Base-by-base conservation (phyloP, 495 filamentous ascomycete species). In the Hapsidospora chrysogenum region DNA sequence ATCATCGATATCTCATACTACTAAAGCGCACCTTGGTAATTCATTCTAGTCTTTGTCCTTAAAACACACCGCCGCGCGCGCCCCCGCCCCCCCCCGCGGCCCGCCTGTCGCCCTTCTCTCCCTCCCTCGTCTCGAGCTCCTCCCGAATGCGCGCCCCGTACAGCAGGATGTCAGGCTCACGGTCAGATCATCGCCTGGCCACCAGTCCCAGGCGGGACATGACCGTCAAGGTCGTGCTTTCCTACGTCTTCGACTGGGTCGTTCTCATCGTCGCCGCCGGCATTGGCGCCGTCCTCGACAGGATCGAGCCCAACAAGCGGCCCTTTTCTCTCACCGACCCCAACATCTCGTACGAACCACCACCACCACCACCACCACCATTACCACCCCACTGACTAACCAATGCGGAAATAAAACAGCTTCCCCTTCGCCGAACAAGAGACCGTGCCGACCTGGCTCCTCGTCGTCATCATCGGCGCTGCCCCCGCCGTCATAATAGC, bases 391-490 rank as follows among this genome's bases (percentile, higher is more conserved):
- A 54, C 34, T 63, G 51, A 51, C 20, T n/a, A n/a, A n/a, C n/a
- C n/a, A n/a, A n/a, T n/a, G n/a, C n/a, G n/a, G n/a, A n/a, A n/a
- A n/a, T n/a, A n/a, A n/a, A n/a, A n/a, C n/a, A 66, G 62, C 19
- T 92, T 85, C 40, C 83, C 83, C 9, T 84, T 70, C 43, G 77
- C 78, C 39, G 66, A 60, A 1, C 60, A 80, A 17, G 82, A 92
- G 52, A 80, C 78, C 9, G 72, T 92, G 15, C 67, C 73, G 0
- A 72, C 77, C 10, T 45, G 53, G 29, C 46, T 69, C 15, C 66
- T 76, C 9, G 53, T 72, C 14, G 44, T 75, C 20, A 63, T 77
- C 44, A 63, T 61, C 34, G 61, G 71, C 15, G 46, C 61, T 2
- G 65, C 63, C 21, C 84, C 84, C 1, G 56, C 76, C 23, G 52